These are phyloP conservation scores for Trichoderma oligosporum DNA, from an alignment of 2,329 filamentous ascomycete species.

Conservation along the genomic window DNA sequence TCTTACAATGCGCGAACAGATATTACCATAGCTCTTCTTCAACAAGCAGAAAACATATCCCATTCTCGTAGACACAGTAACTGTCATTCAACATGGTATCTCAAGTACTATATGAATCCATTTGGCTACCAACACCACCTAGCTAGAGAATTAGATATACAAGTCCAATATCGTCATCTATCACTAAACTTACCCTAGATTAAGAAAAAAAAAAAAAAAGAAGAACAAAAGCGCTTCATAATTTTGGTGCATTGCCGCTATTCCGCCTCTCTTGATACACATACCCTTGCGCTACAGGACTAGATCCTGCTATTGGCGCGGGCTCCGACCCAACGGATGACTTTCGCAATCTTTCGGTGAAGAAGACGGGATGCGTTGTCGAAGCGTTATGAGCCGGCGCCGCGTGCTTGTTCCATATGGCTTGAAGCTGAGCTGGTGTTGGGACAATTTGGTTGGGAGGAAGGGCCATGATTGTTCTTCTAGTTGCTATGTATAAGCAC, in stretches of 20 bases:
- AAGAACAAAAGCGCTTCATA: slow-evolving; percentile 30
- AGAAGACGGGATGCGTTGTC: slow-evolving; percentile 70
- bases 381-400: slow-evolving; percentile 50
- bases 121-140: background rate
- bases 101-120: background rate
- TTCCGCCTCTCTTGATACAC: slow-evolving; percentile 49
- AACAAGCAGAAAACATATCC: too few relatives aligned
- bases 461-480: background rate
- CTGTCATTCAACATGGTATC: background rate
- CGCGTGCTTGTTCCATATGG: slow-evolving; percentile 28
- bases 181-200: background rate
- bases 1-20: background rate
- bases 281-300: slow-evolving; percentile 58
- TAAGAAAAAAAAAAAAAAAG: background rate
- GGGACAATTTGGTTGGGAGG: slow-evolving; percentile 1
- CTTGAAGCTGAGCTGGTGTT: slow-evolving; percentile 23
- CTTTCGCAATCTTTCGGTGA: slow-evolving; percentile 60
- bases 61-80: too few relatives aligned
- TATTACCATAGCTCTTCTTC: background rate
- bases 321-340: slow-evolving; percentile 41
- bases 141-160: background rate
- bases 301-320: slow-evolving; percentile 27
- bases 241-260: slow-evolving; percentile 31
- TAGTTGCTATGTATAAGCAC: background rate
- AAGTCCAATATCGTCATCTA: background rate